Conservation (phyloP, 2,329 filamentous ascomycete genomes). For the Metarhizium rileyi region DNA sequence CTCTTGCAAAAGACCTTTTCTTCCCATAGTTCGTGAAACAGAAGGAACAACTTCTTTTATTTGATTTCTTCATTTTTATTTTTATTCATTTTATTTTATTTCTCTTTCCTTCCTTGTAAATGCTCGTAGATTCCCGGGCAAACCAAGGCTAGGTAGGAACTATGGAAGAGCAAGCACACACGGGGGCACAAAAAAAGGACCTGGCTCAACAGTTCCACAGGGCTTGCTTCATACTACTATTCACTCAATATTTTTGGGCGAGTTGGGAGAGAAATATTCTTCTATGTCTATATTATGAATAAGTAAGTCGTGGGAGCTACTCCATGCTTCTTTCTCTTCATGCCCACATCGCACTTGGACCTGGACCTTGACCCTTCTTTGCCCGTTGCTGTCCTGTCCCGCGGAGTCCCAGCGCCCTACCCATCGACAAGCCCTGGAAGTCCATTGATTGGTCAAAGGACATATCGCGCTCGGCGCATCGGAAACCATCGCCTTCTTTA, state of each 20-base stretch:
- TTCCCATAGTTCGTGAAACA: background rate
- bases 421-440: constrained; percentile 13
- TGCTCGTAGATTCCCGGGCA: too few relatives aligned
- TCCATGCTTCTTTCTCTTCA: background rate
- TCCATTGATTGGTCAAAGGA: constrained; percentile 22
- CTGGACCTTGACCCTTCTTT: constrained; percentile 2
- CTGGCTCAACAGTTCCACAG: too few relatives aligned
- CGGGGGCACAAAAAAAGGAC: too few relatives aligned
- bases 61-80: too few relatives aligned
- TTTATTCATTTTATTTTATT: too few relatives aligned
- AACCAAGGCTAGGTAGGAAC: too few relatives aligned
- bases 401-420: constrained; percentile 5
- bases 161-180: too few relatives aligned
- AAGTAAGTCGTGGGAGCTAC: background rate
- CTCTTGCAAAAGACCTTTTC: background rate
- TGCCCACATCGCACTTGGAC: constrained; percentile 2
- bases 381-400: constrained; percentile 4
- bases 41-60: background rate
- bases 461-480: constrained; percentile 16
- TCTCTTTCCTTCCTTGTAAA: too few relatives aligned
- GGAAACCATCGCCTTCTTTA: constrained; percentile 66
- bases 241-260: too few relatives aligned
- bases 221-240: too few relatives aligned
- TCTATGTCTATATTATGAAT: background rate
- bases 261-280: background rate